Evolutionary conservation across 2,329 filamentous ascomycete genomes (phyloP), one percentile per base, ranked within the genome.

Genomic region (Botrytis paeoniae): DNA sequence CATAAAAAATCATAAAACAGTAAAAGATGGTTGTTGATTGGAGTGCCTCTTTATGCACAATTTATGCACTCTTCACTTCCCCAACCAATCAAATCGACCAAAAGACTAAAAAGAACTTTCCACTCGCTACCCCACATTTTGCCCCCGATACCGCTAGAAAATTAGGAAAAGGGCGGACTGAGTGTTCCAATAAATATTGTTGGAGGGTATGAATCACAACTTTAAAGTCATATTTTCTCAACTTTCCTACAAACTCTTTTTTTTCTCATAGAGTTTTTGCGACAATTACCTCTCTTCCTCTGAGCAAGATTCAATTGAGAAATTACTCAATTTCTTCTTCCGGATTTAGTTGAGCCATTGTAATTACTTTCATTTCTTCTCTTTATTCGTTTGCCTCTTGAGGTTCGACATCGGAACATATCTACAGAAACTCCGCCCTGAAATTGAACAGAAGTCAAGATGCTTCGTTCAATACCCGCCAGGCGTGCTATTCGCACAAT

Each of bases 381-480:
- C 54, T 48, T 70, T 45, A 45, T 60, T 45, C 68, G 7, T 35
- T 61, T 64, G 41, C 41, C 51, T 69, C 48, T 25, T 16, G 25
- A 41, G 35, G 2, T 29, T 68, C 48, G 37, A 57, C 16, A 57
- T 39, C 35, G 65, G 64, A 57, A 68, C 48, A 14, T 32, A 68
- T 57, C n/a, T 54, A 69, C 48, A 12, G 20, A 43, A 25, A 41
- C 65, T 43, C 35, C 48, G 22, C 37, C 32, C 7, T 41, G n/a
- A 69, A 25, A 69, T 10, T 41, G 35, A 57, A 41, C n/a, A 41
- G 12, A 48, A 37, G 32, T 39, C 70, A 78, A 70, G 62, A 86
- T 87, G 85, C 84, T 86, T 82, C 82, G 85, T 81, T 78, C 85
- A 79, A 82, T 84, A 81, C 83, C 85, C 75, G 85, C 85, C 74